Evolutionary conservation across 1,139 yeast genomes (phyloP).

Genomic region (Arxiozyma bovina): DNA sequence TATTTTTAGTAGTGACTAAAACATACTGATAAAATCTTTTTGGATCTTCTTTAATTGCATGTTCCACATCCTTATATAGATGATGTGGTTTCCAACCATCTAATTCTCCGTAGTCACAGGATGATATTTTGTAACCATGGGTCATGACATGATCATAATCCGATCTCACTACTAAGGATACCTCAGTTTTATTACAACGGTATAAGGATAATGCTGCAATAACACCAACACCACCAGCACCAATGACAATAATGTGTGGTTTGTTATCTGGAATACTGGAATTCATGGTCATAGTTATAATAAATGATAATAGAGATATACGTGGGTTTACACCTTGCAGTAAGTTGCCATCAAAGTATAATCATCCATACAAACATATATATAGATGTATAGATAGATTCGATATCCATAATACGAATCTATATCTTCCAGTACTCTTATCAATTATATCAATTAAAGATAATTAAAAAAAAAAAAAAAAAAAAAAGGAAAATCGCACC

Average conservation of each 20-base stretch:
- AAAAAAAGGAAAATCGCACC: no score
- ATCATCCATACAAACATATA: neutral
- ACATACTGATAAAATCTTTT: conserved; percentile 43
- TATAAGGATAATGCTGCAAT: conserved; percentile 45
- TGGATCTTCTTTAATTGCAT: conserved; percentile 32
- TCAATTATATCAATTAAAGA: no score
- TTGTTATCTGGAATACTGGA: neutral
- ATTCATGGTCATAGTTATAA: neutral
- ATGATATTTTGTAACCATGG: conserved; percentile 41
- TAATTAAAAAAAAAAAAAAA: no score
- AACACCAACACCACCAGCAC: conserved; percentile 55
- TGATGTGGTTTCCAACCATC: conserved; percentile 42
- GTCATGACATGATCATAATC: conserved; percentile 40
- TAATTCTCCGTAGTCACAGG: conserved; percentile 44
- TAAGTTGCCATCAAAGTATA: neutral
- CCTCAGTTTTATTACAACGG: conserved; percentile 32
- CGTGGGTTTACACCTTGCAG: no score
- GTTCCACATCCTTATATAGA: conserved; percentile 34
- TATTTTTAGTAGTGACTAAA: conserved; percentile 48
- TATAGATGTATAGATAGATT: no score
- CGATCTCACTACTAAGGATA: conserved; percentile 45
- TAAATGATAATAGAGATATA: no score
- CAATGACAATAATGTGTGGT: conserved; percentile 35
- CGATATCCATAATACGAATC: no score
- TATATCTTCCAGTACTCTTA: no score